Percentiles rank a stretch among this genome's conserved stretches.
Evolutionary conservation across 2,329 filamentous ascomycete genomes (phyloP).

Genomic region (Ceratocystis papillata): DNA sequence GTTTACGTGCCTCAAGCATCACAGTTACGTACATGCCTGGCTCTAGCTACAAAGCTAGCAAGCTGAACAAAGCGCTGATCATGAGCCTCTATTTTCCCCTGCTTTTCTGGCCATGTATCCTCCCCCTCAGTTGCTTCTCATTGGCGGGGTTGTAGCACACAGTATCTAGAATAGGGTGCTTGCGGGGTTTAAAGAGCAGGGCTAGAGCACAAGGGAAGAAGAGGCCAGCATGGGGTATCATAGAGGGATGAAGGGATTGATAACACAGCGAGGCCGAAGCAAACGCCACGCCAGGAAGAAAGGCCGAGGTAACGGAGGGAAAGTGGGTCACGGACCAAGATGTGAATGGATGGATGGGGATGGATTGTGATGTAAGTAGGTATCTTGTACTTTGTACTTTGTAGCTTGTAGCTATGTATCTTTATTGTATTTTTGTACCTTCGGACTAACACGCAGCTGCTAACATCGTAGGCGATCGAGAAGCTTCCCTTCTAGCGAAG

Average conservation of each 20-base stretch:
- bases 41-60: not conserved
- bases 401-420: no score
- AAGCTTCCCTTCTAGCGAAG: no score
- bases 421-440: not conserved
- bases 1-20: not conserved
- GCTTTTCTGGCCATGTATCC: not conserved
- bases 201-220: not conserved
- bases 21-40: not conserved
- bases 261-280: not conserved
- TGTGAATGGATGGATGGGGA: not conserved
- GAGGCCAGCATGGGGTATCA: not conserved
- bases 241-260: slow-evolving; percentile 5
- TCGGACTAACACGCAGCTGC: not conserved
- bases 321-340: slow-evolving; percentile 8
- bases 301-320: slow-evolving; percentile 11
- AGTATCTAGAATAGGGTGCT: not conserved
- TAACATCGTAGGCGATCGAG: not conserved
- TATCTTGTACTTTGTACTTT: no score
- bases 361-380: not conserved
- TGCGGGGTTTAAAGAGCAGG: not conserved
- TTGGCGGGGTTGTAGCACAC: not conserved
- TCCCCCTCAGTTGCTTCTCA: not conserved
- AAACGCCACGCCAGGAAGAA: slow-evolving; percentile 4
- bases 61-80: slow-evolving; percentile 11
- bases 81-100: not conserved